Conservation (phyloP, 169 alveolate genomes). For the Theileria luwenshuni region DNA sequence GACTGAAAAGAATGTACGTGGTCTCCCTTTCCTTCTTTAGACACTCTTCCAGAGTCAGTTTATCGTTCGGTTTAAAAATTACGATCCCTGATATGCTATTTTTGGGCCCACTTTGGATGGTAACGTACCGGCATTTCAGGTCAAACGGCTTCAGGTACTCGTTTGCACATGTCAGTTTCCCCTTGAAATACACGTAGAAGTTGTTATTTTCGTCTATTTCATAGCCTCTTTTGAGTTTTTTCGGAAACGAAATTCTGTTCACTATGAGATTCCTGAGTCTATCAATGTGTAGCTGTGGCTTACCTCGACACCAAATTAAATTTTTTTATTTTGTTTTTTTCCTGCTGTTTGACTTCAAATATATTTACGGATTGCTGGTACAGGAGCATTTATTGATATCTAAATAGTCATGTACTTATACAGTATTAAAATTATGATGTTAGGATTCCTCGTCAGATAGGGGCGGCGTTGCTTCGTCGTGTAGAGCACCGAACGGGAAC, state of each 20-base stretch:
- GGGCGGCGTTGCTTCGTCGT: slow-evolving; percentile 72
- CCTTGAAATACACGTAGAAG: slow-evolving; percentile 12
- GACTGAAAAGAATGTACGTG: slow-evolving; percentile 80
- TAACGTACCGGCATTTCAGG: slow-evolving; percentile 8
- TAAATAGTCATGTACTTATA: too few species aligned
- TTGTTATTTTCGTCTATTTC: slow-evolving; percentile 44
- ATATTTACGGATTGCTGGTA: too few species aligned
- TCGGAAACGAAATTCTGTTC: slow-evolving; percentile 72
- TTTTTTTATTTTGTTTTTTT: slow-evolving; percentile 1
- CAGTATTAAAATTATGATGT: too few species aligned
- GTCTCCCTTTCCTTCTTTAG: slow-evolving; percentile 38
- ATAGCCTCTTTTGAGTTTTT: slow-evolving; percentile 73
- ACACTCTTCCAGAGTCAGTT: slow-evolving; percentile 1
- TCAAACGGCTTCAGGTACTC: slow-evolving; percentile 22
- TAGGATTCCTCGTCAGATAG: slow-evolving; percentile 42
- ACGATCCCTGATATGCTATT: slow-evolving; percentile 20
- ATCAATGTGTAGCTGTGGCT: not conserved
- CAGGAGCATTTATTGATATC: too few species aligned
- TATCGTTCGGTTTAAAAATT: slow-evolving; percentile 22
- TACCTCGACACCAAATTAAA: slow-evolving; percentile 5
- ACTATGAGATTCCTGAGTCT: slow-evolving; percentile 51
- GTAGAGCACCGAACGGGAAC: slow-evolving; percentile 66
- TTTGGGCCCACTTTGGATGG: not conserved
- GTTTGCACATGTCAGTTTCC: slow-evolving; percentile 16
- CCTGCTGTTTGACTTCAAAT: not conserved